Evolutionary conservation across 495 filamentous ascomycete genomes (phyloP).

Genomic region (Glonium stellatum): DNA sequence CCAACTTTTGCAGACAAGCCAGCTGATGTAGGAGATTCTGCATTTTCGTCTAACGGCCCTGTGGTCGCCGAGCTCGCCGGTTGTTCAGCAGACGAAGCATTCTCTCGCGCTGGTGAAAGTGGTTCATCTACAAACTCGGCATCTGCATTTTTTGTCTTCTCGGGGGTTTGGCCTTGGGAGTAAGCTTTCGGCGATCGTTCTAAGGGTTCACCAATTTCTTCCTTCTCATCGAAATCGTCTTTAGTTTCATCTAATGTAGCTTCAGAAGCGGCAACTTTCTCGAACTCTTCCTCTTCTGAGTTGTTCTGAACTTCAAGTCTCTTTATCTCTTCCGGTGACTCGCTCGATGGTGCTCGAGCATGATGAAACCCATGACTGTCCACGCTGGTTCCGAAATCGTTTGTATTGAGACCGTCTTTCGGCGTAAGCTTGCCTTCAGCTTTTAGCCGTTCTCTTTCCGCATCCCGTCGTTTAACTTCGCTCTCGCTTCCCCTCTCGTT

Average conservation of each 20-base stretch:
- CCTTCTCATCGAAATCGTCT: slow-evolving; percentile 44
- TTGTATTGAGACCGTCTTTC: slow-evolving; percentile 35
- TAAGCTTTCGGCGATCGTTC: slow-evolving; percentile 17
- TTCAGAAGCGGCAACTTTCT: slow-evolving; percentile 71
- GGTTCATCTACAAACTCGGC: slow-evolving; percentile 69
- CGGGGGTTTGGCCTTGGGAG: slow-evolving; percentile 8
- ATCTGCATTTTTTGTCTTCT: slow-evolving; percentile 27
- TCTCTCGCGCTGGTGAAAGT: slow-evolving; percentile 47
- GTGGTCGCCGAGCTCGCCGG: slow-evolving; percentile 31
- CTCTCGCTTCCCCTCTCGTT: slow-evolving; percentile 90
- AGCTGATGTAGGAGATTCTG: slow-evolving; percentile 44
- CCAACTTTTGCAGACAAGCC: slow-evolving; percentile 47
- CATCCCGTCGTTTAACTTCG: slow-evolving; percentile 72
- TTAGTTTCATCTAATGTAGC: slow-evolving; percentile 60
- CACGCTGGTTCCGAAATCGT: slow-evolving; percentile 41
- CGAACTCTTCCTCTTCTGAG: slow-evolving; percentile 88
- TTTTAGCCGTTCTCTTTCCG: slow-evolving; percentile 70
- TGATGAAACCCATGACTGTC: slow-evolving; percentile 42
- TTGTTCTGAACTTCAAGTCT: slow-evolving; percentile 64
- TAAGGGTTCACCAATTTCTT: slow-evolving; percentile 12
- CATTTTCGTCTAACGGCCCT: slow-evolving; percentile 24
- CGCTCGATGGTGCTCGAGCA: slow-evolving; percentile 37
- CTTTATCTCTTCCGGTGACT: slow-evolving; percentile 42
- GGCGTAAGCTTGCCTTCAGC: slow-evolving; percentile 55
- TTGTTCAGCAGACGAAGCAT: slow-evolving; percentile 7